Evolutionary conservation across 2,329 filamentous ascomycete species (phyloP).

Genomic region (Neurospora crassa): DNA sequence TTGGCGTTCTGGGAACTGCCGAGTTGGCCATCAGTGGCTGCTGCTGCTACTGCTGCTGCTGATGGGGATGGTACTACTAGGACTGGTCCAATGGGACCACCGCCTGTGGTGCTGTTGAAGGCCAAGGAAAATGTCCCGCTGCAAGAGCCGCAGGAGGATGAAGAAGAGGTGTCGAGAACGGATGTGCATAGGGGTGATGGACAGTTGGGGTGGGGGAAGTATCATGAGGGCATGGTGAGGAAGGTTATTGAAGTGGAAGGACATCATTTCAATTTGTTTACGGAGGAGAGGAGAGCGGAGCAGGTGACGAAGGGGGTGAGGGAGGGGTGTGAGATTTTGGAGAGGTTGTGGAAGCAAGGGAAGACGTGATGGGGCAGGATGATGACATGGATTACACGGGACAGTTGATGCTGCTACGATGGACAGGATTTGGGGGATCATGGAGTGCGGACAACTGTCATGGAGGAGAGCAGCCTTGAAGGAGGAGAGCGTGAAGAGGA

Average conservation of each 20-base stretch:
- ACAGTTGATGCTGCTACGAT: background rate
- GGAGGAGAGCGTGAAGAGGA: background rate
- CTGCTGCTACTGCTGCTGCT: background rate
- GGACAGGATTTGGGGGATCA: background rate
- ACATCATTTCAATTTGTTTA: slow-evolving; percentile 41
- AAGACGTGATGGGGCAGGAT: background rate
- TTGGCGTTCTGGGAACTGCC: background rate
- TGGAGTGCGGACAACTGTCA: background rate
- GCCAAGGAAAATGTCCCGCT: slow-evolving; percentile 32
- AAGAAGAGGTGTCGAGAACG: slow-evolving; percentile 22
- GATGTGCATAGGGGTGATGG: slow-evolving; percentile 34
- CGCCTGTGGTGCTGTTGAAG: slow-evolving; percentile 35
- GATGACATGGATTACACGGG: no score
- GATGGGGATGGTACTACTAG: background rate
- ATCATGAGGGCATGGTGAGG: slow-evolving; percentile 34
- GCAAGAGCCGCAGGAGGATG: slow-evolving; percentile 8
- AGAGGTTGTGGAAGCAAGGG: slow-evolving; percentile 3
- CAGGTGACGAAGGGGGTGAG: slow-evolving; percentile 19
- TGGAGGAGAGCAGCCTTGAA: background rate
- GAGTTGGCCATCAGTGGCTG: background rate
- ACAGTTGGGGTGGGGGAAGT: slow-evolving; percentile 39
- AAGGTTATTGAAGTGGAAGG: slow-evolving; percentile 39
- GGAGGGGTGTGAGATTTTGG: slow-evolving; percentile 20
- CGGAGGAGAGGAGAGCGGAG: slow-evolving; percentile 18
- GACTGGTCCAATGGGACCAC: slow-evolving; percentile 17